Evolutionary conservation across 2,329 filamentous ascomycete species (phyloP).

Genomic region (Ascocoryne sarcoides): DNA sequence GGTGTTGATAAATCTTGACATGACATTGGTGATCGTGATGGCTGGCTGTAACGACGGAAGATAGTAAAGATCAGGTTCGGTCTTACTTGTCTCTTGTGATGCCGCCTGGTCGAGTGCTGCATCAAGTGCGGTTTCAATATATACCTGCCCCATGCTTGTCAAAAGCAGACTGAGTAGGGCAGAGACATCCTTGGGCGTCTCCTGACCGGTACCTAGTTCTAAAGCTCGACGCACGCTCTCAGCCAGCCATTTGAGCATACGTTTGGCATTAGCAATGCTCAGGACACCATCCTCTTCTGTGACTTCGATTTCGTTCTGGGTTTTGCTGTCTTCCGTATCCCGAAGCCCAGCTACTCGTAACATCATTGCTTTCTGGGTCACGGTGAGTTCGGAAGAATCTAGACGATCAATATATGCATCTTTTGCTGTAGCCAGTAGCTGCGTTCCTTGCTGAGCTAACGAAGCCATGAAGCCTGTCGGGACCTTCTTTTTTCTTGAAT

Average conservation of each 20-base stretch:
- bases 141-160: slow-evolving; percentile 78
- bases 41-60: slow-evolving; percentile 70
- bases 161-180: slow-evolving; percentile 77
- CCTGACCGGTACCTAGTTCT: slow-evolving; percentile 77
- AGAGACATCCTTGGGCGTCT: slow-evolving; percentile 90
- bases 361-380: slow-evolving; percentile 84
- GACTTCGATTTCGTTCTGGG: slow-evolving; percentile 82
- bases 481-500: slow-evolving; percentile 78
- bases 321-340: slow-evolving; percentile 62
- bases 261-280: slow-evolving; percentile 80
- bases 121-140: slow-evolving; percentile 58
- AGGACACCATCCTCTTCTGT: slow-evolving; percentile 81
- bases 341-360: slow-evolving; percentile 76
- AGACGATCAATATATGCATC: slow-evolving; percentile 86
- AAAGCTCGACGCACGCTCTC: slow-evolving; percentile 87
- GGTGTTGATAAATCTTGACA: slow-evolving; percentile 84
- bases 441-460: slow-evolving; percentile 79
- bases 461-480: slow-evolving; percentile 90
- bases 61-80: slow-evolving; percentile 81
- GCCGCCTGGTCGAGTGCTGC: slow-evolving; percentile 66
- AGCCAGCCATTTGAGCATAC: slow-evolving; percentile 96
- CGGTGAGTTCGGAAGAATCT: slow-evolving; percentile 79
- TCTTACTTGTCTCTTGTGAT: slow-evolving; percentile 68
- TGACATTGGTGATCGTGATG: slow-evolving; percentile 83
- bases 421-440: slow-evolving; percentile 77